Percentiles rank a stretch among this genome's conserved stretches.
These are phyloP conservation scores for Glonium stellatum DNA, from an alignment of 495 filamentous ascomycete species.

Conservation along the genomic window DNA sequence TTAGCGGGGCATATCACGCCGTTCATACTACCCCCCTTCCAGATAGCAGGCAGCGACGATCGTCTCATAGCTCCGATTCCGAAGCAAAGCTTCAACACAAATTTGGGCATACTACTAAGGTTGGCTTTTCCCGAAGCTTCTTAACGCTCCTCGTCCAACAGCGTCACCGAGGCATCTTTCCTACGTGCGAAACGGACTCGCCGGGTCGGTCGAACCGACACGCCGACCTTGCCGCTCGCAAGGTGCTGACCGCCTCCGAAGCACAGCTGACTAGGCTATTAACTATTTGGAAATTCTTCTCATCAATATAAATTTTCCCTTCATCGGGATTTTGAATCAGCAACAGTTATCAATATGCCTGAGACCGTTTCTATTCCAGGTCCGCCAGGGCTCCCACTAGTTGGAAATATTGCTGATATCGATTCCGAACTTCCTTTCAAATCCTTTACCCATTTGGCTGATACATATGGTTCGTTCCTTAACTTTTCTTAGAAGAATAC, in stretches of 20 bases:
- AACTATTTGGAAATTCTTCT: neutral
- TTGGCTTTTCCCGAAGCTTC: neutral
- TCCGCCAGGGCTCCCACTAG: conserved; percentile 13
- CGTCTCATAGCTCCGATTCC: too few relatives aligned
- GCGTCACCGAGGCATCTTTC: conserved; percentile 1
- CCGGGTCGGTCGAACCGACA: neutral
- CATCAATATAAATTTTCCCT: neutral
- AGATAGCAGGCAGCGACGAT: too few relatives aligned
- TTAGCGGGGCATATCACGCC: too few relatives aligned
- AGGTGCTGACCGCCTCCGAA: too few relatives aligned
- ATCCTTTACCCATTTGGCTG: conserved; percentile 7
- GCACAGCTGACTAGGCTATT: neutral
- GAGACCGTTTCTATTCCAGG: conserved; percentile 10
- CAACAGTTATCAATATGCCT: neutral
- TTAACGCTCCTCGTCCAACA: neutral
- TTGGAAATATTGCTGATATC: conserved; percentile 14
- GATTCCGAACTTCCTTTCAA: conserved; percentile 10
- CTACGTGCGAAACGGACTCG: neutral
- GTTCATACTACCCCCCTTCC: too few relatives aligned
- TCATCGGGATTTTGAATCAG: neutral
- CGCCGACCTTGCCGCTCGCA: neutral
- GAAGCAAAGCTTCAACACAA: too few relatives aligned
- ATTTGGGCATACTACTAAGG: too few relatives aligned
- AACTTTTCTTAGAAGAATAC: neutral
- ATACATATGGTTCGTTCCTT: conserved; percentile 7